Evolutionary conservation across 768 basidiomycete genomes (phyloP), one percentile per base, ranked within the genome.

Genomic region (Gymnopilus junonius): DNA sequence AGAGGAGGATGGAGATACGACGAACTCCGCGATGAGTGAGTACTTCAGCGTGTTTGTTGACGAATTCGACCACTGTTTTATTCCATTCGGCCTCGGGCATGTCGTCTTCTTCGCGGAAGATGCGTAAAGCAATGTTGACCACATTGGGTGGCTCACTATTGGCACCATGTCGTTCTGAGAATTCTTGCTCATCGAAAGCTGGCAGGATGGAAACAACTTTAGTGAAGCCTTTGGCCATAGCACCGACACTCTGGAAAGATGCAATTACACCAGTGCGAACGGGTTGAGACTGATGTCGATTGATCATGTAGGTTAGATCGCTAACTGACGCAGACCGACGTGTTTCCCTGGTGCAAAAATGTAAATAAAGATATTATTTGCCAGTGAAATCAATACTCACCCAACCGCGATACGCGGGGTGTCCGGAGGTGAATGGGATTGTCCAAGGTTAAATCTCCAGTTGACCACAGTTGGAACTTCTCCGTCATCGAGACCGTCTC

Each of bases 391-490:
- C 58, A 6, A 31, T 14, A 65, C 79, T 53, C 71, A 88, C 87
- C 80, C 79, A 58, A 76, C 71, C 63, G 80, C 76, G 50, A 92
- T 79, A 29, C 85, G 85, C 59, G 94, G 95, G 3, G 95, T 96
- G 4, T 91, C 83, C 1, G 94, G 94, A 32, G 92, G 91, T 17
- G 92, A 92, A 73, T 92, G 91, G 1, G 92, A 90, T 72, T 90
- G 90, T 46, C 94, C 93, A 45, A 99, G 84, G 74, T 95, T 96
- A 87, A 99, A 99, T 40, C 93, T 86, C 97, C 97, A 99, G 5
- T 89, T 94, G 25, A 97, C 83, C 54, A 92, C 86, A 65, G 85
- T 84, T 12, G 93, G 91, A 3, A 86, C 84, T 63, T 95, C 94
- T 31, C 91, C 93, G 64, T 94, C 93, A 68, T 94, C 94, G 20